These are phyloP conservation scores for Scedosporium dehoogii DNA, from an alignment of 2,329 filamentous ascomycete species.

Conservation along the genomic window DNA sequence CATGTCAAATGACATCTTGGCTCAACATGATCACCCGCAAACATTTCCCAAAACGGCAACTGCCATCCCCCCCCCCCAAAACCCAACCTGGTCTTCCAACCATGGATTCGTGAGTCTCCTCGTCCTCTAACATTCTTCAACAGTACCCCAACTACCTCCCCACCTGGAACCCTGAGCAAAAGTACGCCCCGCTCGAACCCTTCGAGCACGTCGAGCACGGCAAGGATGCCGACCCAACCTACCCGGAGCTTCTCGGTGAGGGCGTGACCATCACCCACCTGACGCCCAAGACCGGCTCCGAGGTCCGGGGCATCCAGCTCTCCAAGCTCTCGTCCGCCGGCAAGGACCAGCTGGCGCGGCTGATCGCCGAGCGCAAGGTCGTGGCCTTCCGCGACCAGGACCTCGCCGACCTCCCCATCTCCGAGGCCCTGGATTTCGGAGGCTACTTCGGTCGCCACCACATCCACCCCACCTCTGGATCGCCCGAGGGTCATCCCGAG, in stretches of 20 bases:
- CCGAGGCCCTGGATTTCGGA: conserved; percentile 58
- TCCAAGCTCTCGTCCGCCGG: conserved; percentile 56
- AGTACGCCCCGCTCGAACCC: conserved; percentile 54
- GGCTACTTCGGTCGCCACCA: conserved; percentile 74
- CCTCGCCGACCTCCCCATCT: conserved; percentile 59
- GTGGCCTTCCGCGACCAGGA: conserved; percentile 71
- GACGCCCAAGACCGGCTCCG: conserved; percentile 65
- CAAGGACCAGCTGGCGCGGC: conserved; percentile 67
- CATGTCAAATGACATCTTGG: neutral
- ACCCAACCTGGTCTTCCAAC: no score
- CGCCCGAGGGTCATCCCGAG: conserved; percentile 63
- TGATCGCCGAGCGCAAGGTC: conserved; percentile 68
- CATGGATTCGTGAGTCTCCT: neutral
- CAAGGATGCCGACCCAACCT: conserved; percentile 60
- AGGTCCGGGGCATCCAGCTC: conserved; percentile 62
- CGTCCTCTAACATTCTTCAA: neutral
- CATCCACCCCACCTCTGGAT: conserved; percentile 70
- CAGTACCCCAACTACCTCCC: conserved; percentile 65
- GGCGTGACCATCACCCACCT: conserved; percentile 46
- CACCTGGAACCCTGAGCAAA: conserved; percentile 56
- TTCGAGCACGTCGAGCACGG: conserved; percentile 70
- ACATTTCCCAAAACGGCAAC: neutral
- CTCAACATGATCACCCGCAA: neutral
- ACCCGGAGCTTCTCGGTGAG: conserved; percentile 55
- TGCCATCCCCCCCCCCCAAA: neutral